These are phyloP conservation scores for Hypoxylon sp. DNA, from an alignment of 2,329 filamentous ascomycete species.

Conservation along the genomic window DNA sequence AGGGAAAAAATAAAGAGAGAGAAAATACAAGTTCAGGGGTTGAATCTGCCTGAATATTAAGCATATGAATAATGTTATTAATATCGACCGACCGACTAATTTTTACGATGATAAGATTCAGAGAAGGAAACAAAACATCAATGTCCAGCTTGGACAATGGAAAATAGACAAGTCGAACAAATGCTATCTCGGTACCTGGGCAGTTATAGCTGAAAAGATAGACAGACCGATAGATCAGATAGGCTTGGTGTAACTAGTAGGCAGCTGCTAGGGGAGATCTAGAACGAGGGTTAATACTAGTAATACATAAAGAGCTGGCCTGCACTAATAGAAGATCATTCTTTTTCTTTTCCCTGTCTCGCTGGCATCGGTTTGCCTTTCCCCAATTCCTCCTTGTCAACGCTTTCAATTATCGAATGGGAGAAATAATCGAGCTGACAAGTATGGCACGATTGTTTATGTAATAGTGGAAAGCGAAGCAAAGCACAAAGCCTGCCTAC, in stretches of 20 bases:
- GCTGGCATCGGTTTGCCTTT: background rate
- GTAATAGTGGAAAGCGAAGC: background rate
- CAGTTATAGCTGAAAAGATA: constrained; percentile 12
- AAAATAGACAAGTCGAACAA: background rate
- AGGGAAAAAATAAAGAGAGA: constrained; percentile 6
- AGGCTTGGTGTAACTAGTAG: constrained; percentile 17
- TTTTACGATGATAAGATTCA: background rate
- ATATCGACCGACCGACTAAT: constrained; percentile 2
- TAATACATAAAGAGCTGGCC: background rate
- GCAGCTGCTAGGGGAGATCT: constrained; percentile 33
- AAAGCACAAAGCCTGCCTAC: background rate
- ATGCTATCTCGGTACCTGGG: background rate
- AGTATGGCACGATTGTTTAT: constrained; percentile 8
- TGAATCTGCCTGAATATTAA: constrained; percentile 25
- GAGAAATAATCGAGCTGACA: background rate
- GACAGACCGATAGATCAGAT: constrained; percentile 32
- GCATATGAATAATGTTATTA: background rate
- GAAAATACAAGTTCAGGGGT: constrained; percentile 30
- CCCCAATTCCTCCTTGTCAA: background rate
- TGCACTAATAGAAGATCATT: constrained; percentile 7
- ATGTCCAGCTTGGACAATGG: background rate
- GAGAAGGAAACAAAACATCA: background rate
- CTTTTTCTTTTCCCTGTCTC: constrained; percentile 1
- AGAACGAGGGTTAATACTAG: constrained; percentile 28
- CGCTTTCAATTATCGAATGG: background rate